Conservation (phyloP, 2,329 filamentous ascomycete genomes). For the Ophiocordyceps robertsii region DNA sequence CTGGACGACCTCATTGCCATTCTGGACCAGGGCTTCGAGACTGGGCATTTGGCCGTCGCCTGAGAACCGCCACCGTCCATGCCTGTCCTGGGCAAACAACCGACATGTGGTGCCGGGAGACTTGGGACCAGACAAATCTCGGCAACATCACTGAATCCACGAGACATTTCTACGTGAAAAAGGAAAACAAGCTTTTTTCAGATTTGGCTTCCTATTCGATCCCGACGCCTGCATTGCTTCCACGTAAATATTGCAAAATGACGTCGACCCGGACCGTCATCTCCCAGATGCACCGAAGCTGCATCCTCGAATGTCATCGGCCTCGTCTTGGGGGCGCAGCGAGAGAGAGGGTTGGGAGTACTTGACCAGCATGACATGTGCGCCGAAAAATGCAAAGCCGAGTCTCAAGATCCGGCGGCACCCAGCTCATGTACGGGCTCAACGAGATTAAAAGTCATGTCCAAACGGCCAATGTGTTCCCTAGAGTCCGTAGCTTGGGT, state of each 20-base stretch:
- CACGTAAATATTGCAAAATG: slow-evolving; percentile 5
- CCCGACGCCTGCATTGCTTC: slow-evolving; percentile 8
- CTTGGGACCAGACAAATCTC: not conserved
- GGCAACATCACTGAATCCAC: not conserved
- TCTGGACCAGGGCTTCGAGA: slow-evolving; percentile 62
- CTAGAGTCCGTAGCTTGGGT: slow-evolving; percentile 23
- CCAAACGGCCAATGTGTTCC: not conserved
- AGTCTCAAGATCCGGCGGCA: not conserved
- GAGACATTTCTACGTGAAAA: not conserved
- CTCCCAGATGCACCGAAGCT: not conserved
- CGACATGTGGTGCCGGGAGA: not conserved
- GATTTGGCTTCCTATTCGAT: slow-evolving; percentile 8
- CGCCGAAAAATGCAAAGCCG: not conserved
- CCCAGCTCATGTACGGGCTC: not conserved
- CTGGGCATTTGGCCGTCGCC: slow-evolving; percentile 18
- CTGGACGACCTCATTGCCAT: slow-evolving; percentile 67
- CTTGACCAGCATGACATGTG: not conserved
- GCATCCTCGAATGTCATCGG: not conserved
- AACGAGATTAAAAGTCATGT: not conserved
- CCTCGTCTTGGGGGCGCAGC: too few species aligned
- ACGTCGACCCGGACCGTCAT: not conserved
- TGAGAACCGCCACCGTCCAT: not conserved
- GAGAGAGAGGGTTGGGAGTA: not conserved
- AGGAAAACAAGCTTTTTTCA: not conserved
- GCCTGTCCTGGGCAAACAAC: not conserved